These are phyloP conservation scores for Suhomyces yuchorum DNA, from an alignment of 1,139 yeast genomes.

Conservation along the genomic window DNA sequence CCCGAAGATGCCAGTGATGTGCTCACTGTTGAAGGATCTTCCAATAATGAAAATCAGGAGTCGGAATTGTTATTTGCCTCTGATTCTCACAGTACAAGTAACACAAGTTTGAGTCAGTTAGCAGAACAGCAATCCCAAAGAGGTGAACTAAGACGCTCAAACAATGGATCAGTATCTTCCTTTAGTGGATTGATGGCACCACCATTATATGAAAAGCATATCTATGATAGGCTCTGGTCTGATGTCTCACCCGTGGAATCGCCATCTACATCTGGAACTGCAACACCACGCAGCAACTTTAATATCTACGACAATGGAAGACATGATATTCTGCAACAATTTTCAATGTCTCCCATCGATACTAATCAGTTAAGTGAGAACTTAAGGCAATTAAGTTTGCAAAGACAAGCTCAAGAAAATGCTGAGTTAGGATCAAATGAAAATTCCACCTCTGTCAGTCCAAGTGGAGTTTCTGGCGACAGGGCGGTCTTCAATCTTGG, in stretches of 20 bases:
- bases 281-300: slow-evolving; percentile 42
- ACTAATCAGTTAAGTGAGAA: slow-evolving; percentile 52
- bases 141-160: slow-evolving; percentile 22
- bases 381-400: slow-evolving; percentile 53
- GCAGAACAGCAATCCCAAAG: slow-evolving; percentile 17
- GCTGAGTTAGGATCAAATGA: slow-evolving; percentile 9
- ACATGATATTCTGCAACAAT: slow-evolving; percentile 26
- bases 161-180: slow-evolving; percentile 34
- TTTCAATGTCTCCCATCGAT: slow-evolving; percentile 47
- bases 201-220: slow-evolving; percentile 82
- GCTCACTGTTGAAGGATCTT: background rate
- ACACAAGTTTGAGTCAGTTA: slow-evolving; percentile 33
- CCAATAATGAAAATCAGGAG: slow-evolving; percentile 14
- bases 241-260: slow-evolving; percentile 64
- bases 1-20: slow-evolving; percentile 25
- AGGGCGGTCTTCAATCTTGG: slow-evolving; percentile 41
- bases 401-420: slow-evolving; percentile 44
- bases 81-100: slow-evolving; percentile 29
- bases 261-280: slow-evolving; percentile 55
- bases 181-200: slow-evolving; percentile 70
- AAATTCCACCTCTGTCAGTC: slow-evolving; percentile 6
- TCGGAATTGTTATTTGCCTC: slow-evolving; percentile 39
- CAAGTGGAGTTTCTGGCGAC: slow-evolving; percentile 15
- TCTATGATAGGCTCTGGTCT: slow-evolving; percentile 82
- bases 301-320: slow-evolving; percentile 3